Evolutionary conservation across 345 rosid species (phyloP), one percentile per base, ranked within the genome.

Genomic region (Adansonia digitata): DNA sequence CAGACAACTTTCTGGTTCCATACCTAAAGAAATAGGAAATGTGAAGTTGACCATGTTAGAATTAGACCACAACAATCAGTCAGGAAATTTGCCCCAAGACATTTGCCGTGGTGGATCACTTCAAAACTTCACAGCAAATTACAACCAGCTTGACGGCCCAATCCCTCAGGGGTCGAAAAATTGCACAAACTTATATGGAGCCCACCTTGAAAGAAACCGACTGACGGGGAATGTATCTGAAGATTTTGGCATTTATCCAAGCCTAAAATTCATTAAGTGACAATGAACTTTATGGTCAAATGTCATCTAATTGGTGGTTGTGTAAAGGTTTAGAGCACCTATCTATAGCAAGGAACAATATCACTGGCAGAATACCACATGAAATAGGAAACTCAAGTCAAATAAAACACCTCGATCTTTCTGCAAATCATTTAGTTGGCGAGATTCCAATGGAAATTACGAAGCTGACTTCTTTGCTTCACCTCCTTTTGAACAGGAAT

Each of bases 261-360:
- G 7, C 5, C 24, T 76, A 18, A 12, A 2, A 2, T 57, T 10
- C 35, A 35, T n/a, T 73, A 27, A 73, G 69, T 46, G n/a, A 29
- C 56, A 73, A 73, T 61, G 52, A 76, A 31, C 60, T 76, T 48
- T 12, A 46, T 20, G 79, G 79, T 57, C 69, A 76, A 24, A 2
- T 76, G 22, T 70, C 79, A 13, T 0, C 62, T 3, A 71, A 34
- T 1, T 77, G 79, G 79, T 63, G 52, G 0, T 6, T 14, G 14
- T 62, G 64, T 27, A 55, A 29, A 22, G 45, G 42, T 0, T 49
- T 77, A 37, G 3, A 2, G 2, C 14, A 14, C 57, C 61, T 74
- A 15, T 34, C 46, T 13, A 40, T 40, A 35, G 29, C 81, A 0
- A 17, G 74, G 56, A 85, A 85, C 80, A 72, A n/a, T n/a, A n/a